These are phyloP conservation scores for Alternaria gaisen DNA, from an alignment of 2,329 filamentous ascomycete species.

Conservation along the genomic window DNA sequence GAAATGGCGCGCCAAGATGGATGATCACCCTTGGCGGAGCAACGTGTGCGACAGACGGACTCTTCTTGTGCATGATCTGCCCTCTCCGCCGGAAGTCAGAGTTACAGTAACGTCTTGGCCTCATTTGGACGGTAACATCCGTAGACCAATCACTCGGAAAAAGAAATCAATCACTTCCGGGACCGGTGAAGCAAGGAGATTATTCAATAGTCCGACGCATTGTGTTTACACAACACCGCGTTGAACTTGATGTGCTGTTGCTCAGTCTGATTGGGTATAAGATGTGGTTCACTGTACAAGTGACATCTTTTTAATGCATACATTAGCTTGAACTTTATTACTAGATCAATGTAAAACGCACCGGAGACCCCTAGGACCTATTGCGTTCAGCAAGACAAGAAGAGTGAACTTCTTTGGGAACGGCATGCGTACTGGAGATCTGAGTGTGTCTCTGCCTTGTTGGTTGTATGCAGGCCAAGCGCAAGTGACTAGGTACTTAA, in stretches of 20 bases:
- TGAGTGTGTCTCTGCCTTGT: background rate
- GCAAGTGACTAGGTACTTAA: background rate
- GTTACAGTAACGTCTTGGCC: slow-evolving; percentile 7
- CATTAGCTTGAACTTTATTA: background rate
- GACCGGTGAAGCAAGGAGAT: background rate
- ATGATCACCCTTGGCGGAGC: slow-evolving; percentile 31
- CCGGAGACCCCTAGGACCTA: background rate
- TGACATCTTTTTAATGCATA: background rate
- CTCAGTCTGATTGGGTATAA: background rate
- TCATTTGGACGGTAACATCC: slow-evolving; percentile 5
- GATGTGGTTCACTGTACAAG: background rate
- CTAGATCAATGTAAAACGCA: background rate
- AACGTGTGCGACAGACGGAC: slow-evolving; percentile 19
- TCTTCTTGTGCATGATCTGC: slow-evolving; percentile 23
- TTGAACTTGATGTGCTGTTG: background rate
- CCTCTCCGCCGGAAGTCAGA: slow-evolving; percentile 10
- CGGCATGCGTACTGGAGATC: background rate
- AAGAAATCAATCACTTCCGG: background rate
- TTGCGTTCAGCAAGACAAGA: background rate
- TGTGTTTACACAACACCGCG: background rate
- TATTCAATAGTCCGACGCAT: background rate
- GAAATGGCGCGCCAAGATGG: slow-evolving; percentile 29
- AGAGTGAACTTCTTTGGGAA: no score
- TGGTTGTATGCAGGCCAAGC: background rate
- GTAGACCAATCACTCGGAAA: background rate